A percentile compares a stretch with the other conserved stretches of the same genome.
Evolutionary conservation across 345 rosid species (phyloP).

Genomic region (Limnanthes douglasii): DNA sequence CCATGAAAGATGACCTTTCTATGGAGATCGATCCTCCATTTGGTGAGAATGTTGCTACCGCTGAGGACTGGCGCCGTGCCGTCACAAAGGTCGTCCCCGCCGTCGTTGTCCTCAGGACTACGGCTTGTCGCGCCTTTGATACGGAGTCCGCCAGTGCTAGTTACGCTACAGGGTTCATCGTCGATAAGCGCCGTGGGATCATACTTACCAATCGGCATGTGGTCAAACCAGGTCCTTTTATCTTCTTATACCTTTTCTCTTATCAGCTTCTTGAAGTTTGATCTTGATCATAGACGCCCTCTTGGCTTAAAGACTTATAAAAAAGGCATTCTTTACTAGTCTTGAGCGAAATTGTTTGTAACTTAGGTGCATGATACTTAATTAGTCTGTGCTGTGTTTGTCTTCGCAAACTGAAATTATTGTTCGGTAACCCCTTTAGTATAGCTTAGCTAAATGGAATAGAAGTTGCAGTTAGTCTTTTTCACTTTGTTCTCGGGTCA

Average conservation of each 20-base stretch:
- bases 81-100: constrained; percentile 72
- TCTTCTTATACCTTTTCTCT: background rate
- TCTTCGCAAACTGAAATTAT: too few species aligned
- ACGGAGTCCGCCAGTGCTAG: constrained; percentile 69
- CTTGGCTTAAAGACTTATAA: background rate
- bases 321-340: too few species aligned
- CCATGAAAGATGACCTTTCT: constrained; percentile 40
- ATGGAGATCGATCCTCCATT: constrained; percentile 50
- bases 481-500: too few species aligned
- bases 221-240: constrained; percentile 52
- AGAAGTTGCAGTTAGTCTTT: too few species aligned
- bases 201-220: constrained; percentile 97
- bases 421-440: too few species aligned
- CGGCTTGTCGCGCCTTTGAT: constrained; percentile 85
- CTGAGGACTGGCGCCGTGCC: constrained; percentile 81
- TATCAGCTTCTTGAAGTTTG: background rate
- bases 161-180: constrained; percentile 82
- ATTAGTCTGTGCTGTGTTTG: too few species aligned
- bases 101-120: constrained; percentile 74
- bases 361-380: too few species aligned
- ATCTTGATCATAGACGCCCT: background rate
- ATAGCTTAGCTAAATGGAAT: too few species aligned
- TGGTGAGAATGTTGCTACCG: constrained; percentile 40
- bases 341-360: too few species aligned
- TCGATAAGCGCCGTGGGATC: constrained; percentile 82